Evolutionary conservation across 1,139 yeast species (phyloP).

Genomic region (Scheffersomyces titani): DNA sequence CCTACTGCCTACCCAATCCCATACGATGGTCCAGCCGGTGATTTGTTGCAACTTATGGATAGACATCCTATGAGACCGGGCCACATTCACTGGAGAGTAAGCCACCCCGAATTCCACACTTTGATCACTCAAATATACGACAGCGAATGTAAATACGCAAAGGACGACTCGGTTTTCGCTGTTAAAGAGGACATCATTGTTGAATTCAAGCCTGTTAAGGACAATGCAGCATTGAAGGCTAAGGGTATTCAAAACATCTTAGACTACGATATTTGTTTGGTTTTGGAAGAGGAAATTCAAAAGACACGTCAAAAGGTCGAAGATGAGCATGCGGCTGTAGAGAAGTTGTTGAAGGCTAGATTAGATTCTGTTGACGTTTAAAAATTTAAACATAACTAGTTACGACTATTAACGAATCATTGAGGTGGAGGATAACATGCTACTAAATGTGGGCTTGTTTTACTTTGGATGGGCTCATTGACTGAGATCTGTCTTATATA

Average conservation of each 20-base stretch:
- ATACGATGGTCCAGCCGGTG: conserved; percentile 18
- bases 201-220: conserved; percentile 15
- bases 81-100: conserved; percentile 25
- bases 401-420: not conserved
- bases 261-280: conserved; percentile 17
- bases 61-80: conserved; percentile 19
- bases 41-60: conserved; percentile 15
- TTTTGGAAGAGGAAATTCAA: conserved; percentile 17
- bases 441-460: not conserved
- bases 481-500: not conserved
- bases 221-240: conserved; percentile 3
- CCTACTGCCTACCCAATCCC: conserved; percentile 19
- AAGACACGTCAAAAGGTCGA: conserved; percentile 1
- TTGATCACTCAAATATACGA: conserved; percentile 29
- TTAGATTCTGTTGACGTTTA: not conserved
- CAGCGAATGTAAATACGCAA: conserved; percentile 21
- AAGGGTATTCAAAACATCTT: conserved; percentile 15
- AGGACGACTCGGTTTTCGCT: conserved; percentile 31
- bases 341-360: conserved; percentile 2
- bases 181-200: conserved; percentile 31
- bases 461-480: not conserved
- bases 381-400: not conserved
- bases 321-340: conserved; percentile 5
- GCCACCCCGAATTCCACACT: conserved; percentile 24
- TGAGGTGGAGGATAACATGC: not conserved